Percentiles rank a stretch among this genome's conserved stretches.
Conservation (phyloP, 2,329 filamentous ascomycete genomes). For the Ascochyta fabae region DNA sequence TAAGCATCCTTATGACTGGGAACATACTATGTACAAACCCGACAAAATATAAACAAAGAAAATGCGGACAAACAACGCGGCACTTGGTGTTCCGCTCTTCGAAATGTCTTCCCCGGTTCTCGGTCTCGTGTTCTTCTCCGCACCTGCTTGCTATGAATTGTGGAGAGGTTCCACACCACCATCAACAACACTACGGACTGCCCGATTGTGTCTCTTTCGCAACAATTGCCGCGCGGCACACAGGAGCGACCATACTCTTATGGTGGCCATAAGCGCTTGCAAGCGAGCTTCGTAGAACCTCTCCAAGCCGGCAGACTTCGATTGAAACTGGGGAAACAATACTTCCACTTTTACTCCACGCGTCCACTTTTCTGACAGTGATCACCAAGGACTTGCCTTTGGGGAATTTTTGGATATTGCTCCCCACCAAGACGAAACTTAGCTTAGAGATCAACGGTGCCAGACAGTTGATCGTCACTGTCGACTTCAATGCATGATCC, state of each 20-base stretch:
- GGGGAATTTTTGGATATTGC: background rate
- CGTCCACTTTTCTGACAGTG: background rate
- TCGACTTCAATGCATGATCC: no score
- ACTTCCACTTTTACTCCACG: background rate
- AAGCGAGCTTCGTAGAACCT: background rate
- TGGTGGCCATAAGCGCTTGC: background rate
- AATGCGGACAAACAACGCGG: no score
- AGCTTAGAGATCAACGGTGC: slow-evolving; percentile 1
- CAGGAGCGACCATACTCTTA: background rate
- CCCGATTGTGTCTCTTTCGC: background rate
- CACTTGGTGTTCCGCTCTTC: background rate
- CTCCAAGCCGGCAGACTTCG: background rate
- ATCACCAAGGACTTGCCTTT: background rate
- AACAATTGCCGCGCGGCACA: background rate
- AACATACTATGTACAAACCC: no score
- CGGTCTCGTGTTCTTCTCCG: slow-evolving; percentile 5
- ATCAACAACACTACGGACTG: background rate
- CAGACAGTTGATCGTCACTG: background rate
- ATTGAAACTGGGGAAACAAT: background rate
- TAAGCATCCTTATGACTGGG: no score
- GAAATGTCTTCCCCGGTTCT: background rate
- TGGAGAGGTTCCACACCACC: slow-evolving; percentile 15
- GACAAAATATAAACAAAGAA: no score
- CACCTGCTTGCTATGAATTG: slow-evolving; percentile 5
- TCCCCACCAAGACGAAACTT: slow-evolving; percentile 1